A percentile compares a stretch with the other conserved stretches of the same genome.
These are phyloP conservation scores for Pythium vanterpoolii DNA, from an alignment of 352 stramenopile species.

Conservation along the genomic window DNA sequence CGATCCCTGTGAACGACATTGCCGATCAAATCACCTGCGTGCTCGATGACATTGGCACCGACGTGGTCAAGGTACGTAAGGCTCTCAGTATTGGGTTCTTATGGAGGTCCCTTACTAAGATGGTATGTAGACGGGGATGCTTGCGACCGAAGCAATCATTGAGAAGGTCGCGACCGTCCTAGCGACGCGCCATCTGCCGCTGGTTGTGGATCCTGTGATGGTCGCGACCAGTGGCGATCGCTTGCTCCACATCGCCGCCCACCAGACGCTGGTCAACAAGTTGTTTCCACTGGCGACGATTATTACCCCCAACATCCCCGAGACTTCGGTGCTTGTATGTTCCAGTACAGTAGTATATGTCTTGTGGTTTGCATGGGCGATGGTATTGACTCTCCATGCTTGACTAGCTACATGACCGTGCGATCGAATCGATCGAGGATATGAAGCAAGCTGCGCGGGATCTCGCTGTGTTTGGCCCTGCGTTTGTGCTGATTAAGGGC, in stretches of 20 bases:
- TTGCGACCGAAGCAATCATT: conserved; percentile 82
- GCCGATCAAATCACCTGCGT: conserved; percentile 82
- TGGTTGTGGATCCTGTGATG: conserved; percentile 95
- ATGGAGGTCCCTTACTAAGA: too few species aligned
- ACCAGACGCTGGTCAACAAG: conserved; percentile 59
- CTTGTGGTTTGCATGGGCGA: conserved; percentile 1
- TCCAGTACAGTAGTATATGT: neutral
- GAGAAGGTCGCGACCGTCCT: conserved; percentile 62
- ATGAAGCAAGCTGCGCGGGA: conserved; percentile 80
- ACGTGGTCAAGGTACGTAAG: conserved; percentile 80
- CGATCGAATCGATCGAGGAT: conserved; percentile 42
- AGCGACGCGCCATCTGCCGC: conserved; percentile 31
- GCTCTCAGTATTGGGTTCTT: too few species aligned
- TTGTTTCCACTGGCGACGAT: conserved; percentile 88
- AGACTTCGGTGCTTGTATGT: conserved; percentile 85
- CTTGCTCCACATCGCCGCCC: conserved; percentile 76
- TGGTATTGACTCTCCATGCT: too few species aligned
- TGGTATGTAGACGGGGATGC: conserved; percentile 89
- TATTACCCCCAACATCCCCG: conserved; percentile 94
- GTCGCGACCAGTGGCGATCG: conserved; percentile 86
- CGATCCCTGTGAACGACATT: conserved; percentile 63
- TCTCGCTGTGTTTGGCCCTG: conserved; percentile 55
- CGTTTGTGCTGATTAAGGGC: conserved; percentile 91
- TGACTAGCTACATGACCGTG: conserved; percentile 33
- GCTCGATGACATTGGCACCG: conserved; percentile 82